Evolutionary conservation across 805 yeast genomes (phyloP).

Genomic region (Ogataea salicorniae): DNA sequence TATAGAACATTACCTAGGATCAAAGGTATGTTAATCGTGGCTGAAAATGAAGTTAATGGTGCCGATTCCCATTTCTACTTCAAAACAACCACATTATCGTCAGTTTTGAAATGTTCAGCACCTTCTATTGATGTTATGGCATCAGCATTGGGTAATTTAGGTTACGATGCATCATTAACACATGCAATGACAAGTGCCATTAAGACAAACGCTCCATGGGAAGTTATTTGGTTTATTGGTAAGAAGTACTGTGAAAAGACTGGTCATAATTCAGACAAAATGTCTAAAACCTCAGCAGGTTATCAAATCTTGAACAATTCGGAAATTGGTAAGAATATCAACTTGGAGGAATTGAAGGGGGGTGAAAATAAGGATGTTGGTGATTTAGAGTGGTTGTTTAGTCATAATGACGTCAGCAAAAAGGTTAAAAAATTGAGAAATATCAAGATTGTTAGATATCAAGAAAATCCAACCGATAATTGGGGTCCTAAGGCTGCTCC

Average conservation of each 20-base stretch:
- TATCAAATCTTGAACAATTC: constrained; percentile 48
- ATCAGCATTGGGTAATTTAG: constrained; percentile 80
- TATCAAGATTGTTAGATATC: constrained; percentile 80
- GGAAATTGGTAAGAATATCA: constrained; percentile 31
- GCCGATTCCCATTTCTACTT: constrained; percentile 85
- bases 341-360: constrained; percentile 22
- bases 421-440: constrained; percentile 58
- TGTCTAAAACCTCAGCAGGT: constrained; percentile 52
- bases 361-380: constrained; percentile 21
- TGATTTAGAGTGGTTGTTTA: constrained; percentile 47
- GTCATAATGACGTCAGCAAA: constrained; percentile 51
- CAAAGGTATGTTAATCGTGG: constrained; percentile 88
- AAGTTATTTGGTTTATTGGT: constrained; percentile 66
- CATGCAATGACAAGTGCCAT: constrained; percentile 84
- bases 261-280: constrained; percentile 35
- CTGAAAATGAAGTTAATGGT: constrained; percentile 58
- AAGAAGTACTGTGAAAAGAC: constrained; percentile 53
- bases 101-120: constrained; percentile 74
- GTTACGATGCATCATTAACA: constrained; percentile 76
- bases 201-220: constrained; percentile 89
- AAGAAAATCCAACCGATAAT: constrained; percentile 85
- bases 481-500: constrained; percentile 83
- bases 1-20: constrained; percentile 83
- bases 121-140: constrained; percentile 70
- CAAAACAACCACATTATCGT: constrained; percentile 70